Evolutionary conservation across 2,329 filamentous ascomycete genomes (phyloP).

Genomic region (Penicillium sp.): DNA sequence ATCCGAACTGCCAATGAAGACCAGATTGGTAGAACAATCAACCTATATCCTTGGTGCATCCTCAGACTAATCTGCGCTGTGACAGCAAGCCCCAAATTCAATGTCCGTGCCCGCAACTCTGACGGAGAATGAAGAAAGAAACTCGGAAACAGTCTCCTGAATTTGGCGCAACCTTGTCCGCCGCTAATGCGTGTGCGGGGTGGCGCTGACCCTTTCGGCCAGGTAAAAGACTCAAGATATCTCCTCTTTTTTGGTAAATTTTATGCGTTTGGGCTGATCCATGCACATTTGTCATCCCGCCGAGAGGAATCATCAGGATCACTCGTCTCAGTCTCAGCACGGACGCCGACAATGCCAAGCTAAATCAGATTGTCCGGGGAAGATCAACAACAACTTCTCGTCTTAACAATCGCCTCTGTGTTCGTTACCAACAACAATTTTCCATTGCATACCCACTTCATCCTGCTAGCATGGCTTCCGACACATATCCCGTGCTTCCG

Average conservation of each 20-base stretch:
- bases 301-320: neutral
- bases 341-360: neutral
- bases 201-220: slow-evolving; percentile 9
- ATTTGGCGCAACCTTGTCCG: slow-evolving; percentile 8
- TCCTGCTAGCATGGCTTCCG: slow-evolving; percentile 13
- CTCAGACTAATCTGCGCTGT: neutral
- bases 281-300: neutral
- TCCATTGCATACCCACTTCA: neutral
- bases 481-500: slow-evolving; percentile 35
- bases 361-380: slow-evolving; percentile 2
- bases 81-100: slow-evolving; percentile 13
- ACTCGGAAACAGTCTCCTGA: neutral
- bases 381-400: neutral
- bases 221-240: slow-evolving; percentile 3
- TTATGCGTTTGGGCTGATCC: neutral
- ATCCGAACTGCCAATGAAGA: neutral
- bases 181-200: slow-evolving; percentile 19
- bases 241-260: neutral
- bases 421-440: neutral
- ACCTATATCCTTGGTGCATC: neutral
- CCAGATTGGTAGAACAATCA: too few species aligned
- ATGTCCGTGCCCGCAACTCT: slow-evolving; percentile 5
- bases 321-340: neutral
- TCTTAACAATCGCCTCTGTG: neutral
- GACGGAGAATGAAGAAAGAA: slow-evolving; percentile 3